Base-by-base conservation (phyloP, 73 alveolate genomes). In the Paramecium octaurelia region DNA sequence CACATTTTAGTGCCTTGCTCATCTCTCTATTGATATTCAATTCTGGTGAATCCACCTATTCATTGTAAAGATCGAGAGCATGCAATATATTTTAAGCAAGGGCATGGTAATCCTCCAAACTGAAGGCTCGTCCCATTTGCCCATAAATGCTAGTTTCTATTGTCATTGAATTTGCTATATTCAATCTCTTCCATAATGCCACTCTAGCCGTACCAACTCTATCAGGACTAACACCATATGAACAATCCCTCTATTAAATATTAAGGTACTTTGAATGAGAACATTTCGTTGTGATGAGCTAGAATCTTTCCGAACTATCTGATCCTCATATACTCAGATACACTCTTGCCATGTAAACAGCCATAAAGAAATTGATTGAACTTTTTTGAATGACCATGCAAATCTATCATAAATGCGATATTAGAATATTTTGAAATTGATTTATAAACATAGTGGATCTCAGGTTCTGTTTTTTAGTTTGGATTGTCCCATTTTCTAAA, bases 351-450 rank as follows among this genome's bases (percentile, higher is more conserved):
- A 34, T 75, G 60, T 75, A 42, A 42, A 80, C 99, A 96, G 2
- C 98, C 99, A 92, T 98, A 98, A 95, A 97, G 95, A 69, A 98
- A 98, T 31, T 97, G 92, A 93, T 98, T 98, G 87, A 96, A 92
- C 88, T 98, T 86, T 20, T 99, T 96, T 57, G 98, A 97, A 92
- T 98, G 99, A 1, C 99, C 99, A 95, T 98, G 99, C 68, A 98
- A 93, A 95, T 98, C 99, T 11, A 92, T 43, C 44, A 84, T 36
- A 21, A 85, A 59, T 11, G 85, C 69, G 31, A 85, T 92, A 7
- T 36, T 92, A 40, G 75, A 20, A 80, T 64, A 64, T 80, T 80
- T 80, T 3, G 12, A 24, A 23, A 80, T 21, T 9, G 70, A 42
- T 46, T 80, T 80, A 14, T 4, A n/a, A 6, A 80, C 44, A 23